phyloP scores from a whole-genome alignment of 2,329 filamentous ascomycete genomes.

The Arthrinium phaeospermum region DNA sequence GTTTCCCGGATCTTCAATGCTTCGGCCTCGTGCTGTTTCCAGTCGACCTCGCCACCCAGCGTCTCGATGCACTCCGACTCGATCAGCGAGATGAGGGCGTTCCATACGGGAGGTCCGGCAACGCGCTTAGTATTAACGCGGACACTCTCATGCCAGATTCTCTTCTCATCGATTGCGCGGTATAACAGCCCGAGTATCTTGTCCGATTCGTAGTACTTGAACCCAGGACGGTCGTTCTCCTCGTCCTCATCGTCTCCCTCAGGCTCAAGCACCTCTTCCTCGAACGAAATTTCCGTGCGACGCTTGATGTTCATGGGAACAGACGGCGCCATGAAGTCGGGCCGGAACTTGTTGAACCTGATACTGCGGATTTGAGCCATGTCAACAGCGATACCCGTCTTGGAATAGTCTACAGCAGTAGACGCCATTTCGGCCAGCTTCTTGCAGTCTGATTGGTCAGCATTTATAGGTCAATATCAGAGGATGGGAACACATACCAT shows the following conservation, averaged over 20 bases:
- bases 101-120: slow-evolving; percentile 47
- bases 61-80: slow-evolving; percentile 30
- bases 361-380: slow-evolving; percentile 48
- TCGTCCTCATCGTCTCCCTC: slow-evolving; percentile 50
- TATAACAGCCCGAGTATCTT: slow-evolving; percentile 76
- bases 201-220: slow-evolving; percentile 68
- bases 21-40: slow-evolving; percentile 41
- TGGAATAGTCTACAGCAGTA: slow-evolving; percentile 76
- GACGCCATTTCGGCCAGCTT: slow-evolving; percentile 69
- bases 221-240: slow-evolving; percentile 49
- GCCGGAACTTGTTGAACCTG: slow-evolving; percentile 45
- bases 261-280: slow-evolving; percentile 27
- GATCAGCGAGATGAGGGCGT: slow-evolving; percentile 43
- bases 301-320: slow-evolving; percentile 52
- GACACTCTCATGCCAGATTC: slow-evolving; percentile 64
- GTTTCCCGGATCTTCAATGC: slow-evolving; percentile 52
- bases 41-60: slow-evolving; percentile 37
- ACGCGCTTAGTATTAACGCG: slow-evolving; percentile 34
- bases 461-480: not conserved
- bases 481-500: not conserved
- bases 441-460: slow-evolving; percentile 49
- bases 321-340: slow-evolving; percentile 61
- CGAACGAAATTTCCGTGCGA: slow-evolving; percentile 49
- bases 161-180: slow-evolving; percentile 73
- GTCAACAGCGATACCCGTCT: slow-evolving; percentile 69